Evolutionary conservation across 371 early-diverging fungal species (phyloP).

Genomic region (Mortierella sp.): DNA sequence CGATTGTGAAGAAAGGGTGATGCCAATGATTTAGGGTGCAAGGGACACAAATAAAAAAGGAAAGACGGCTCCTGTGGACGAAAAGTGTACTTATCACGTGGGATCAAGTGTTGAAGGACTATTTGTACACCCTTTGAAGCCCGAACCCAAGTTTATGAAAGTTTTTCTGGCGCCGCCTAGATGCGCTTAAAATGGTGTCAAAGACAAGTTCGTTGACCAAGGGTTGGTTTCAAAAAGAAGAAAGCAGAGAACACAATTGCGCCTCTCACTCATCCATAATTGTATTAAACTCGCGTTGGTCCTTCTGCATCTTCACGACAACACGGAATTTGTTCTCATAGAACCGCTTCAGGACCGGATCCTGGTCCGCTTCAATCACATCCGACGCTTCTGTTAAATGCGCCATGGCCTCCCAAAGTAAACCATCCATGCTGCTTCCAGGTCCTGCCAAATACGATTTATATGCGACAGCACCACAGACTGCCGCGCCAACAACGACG

Average conservation of each 20-base stretch:
- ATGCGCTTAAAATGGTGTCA: too few species aligned
- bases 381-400: slow-evolving; percentile 66
- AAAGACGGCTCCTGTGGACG: too few species aligned
- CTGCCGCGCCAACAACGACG: slow-evolving; percentile 80
- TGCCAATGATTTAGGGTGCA: not conserved
- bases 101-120: too few species aligned
- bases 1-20: not conserved
- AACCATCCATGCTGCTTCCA: slow-evolving; percentile 27
- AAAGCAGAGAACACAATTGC: not conserved
- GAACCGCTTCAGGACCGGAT: slow-evolving; percentile 57
- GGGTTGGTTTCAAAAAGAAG: not conserved
- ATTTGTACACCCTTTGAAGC: too few species aligned
- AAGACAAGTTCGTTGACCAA: too few species aligned
- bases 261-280: slow-evolving; percentile 61
- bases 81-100: too few species aligned
- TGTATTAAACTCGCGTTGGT: slow-evolving; percentile 67
- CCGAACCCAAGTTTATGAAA: too few species aligned
- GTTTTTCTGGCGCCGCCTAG: not conserved
- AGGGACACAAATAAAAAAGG: too few species aligned
- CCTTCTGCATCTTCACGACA: slow-evolving; percentile 70
- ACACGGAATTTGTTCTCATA: slow-evolving; percentile 71
- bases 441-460: slow-evolving; percentile 41
- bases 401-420: slow-evolving; percentile 74
- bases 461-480: slow-evolving; percentile 75
- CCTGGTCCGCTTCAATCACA: slow-evolving; percentile 64